Base-by-base conservation (phyloP, 768 basidiomycete species). In the Phanerodontia chrysosporium region DNA sequence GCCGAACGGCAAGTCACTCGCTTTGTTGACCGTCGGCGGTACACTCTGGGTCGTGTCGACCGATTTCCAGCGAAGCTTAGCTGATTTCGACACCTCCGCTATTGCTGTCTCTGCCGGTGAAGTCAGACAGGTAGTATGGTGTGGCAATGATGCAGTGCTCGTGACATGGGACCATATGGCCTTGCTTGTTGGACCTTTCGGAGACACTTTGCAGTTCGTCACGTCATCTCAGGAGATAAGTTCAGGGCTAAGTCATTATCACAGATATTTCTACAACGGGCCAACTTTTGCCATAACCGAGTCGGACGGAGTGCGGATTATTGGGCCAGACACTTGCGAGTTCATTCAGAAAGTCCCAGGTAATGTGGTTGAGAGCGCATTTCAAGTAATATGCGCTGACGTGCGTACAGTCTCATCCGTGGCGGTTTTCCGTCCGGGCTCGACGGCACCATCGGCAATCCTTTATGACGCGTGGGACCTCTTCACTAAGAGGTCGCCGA, bases 281-380 rank as follows among this genome's bases (percentile, higher is more conserved):
- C 76, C 87, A 5, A 86, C 83, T 0, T 85, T 90, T 67, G 85
- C 89, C 0, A 78, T 95, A 44, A 90, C 91, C 4, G 97, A 99
- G 71, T 77, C 84, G 24, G 97, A 99, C 66, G 94, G 97, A 16
- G 81, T 95, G 1, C 83, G 95, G n/a, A 79, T 98, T 44, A 72
- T 95, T 44, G 83, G 87, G 13, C 81, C 89, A 10, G 86, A 91
- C 25, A 80, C 84, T 1, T 92, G 88, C 66, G 95, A 98, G 65
- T 84, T 98, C 55, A 77, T 99, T 21, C 92, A 98, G 67, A 96
- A 95, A 75, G 97, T 98, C 0, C 94, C 96, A 25, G 78, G 94
- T 95, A 65, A 51, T 83, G 64, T 62, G 59, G 16, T 27, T 55
- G 4, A n/a, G n/a, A n/a, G n/a, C n/a, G n/a, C 16, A 8, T 10